phyloP scores from a whole-genome alignment of 1,284 basidiomycete genomes.

The Schizophyllum amplum region DNA sequence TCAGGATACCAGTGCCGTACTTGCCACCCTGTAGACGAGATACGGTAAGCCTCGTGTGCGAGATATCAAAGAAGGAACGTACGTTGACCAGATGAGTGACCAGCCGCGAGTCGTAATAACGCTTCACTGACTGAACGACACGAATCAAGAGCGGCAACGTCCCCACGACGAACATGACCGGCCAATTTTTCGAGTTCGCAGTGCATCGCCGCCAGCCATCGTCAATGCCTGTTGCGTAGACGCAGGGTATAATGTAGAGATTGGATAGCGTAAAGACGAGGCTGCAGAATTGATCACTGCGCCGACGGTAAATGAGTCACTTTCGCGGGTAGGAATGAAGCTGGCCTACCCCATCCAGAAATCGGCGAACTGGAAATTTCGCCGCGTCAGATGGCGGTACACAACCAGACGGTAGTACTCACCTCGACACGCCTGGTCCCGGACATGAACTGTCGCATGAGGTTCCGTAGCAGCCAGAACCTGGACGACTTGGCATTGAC shows the following conservation, averaged over 20 bases:
- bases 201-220: constrained; percentile 39
- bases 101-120: constrained; percentile 73
- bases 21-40: constrained; percentile 58
- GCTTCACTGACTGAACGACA: constrained; percentile 79
- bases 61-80: constrained; percentile 12
- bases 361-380: constrained; percentile 53
- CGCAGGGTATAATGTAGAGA: constrained; percentile 68
- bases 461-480: constrained; percentile 70
- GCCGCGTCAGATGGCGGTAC: background rate
- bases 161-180: constrained; percentile 46
- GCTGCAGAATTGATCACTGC: constrained; percentile 79
- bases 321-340: constrained; percentile 15
- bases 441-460: constrained; percentile 58
- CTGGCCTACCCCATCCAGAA: constrained; percentile 71
- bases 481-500: constrained; percentile 59
- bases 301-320: constrained; percentile 14
- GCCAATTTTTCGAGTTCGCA: constrained; percentile 43
- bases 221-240: constrained; percentile 52
- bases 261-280: constrained; percentile 69
- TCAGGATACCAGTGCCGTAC: constrained; percentile 61
- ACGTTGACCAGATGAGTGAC: constrained; percentile 84
- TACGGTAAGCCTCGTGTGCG: background rate
- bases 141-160: constrained; percentile 64
- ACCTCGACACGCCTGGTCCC: constrained; percentile 75
- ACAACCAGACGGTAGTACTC: constrained; percentile 4